Percentiles rank a stretch among this genome's conserved stretches.
These are phyloP conservation scores for Elsinoe arachidis DNA, from an alignment of 2,329 filamentous ascomycete species.

Conservation along the genomic window DNA sequence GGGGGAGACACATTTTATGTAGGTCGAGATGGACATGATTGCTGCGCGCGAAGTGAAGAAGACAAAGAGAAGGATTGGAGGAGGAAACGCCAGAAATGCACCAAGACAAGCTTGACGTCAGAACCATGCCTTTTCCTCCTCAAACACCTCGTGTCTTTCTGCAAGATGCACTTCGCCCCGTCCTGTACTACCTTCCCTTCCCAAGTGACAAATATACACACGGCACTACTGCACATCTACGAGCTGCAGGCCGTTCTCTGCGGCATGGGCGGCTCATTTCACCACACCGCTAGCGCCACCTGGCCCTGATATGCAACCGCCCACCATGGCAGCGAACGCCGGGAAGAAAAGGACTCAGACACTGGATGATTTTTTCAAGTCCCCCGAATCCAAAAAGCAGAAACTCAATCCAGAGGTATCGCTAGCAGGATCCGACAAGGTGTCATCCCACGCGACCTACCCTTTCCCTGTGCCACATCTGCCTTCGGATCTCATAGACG, in stretches of 20 bases:
- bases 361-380: constrained; percentile 60
- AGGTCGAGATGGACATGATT: background rate
- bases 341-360: constrained; percentile 48
- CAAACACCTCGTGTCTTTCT: background rate
- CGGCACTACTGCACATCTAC: background rate
- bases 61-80: background rate
- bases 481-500: constrained; percentile 34
- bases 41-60: background rate
- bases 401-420: constrained; percentile 25
- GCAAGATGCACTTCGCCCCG: constrained; percentile 2
- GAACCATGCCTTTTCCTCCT: background rate
- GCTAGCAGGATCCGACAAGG: constrained; percentile 15
- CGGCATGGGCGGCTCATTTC: constrained; percentile 11
- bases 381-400: constrained; percentile 35
- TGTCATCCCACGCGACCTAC: constrained; percentile 43
- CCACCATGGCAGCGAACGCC: constrained; percentile 8
- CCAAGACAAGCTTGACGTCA: background rate
- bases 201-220: background rate
- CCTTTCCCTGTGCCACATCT: constrained; percentile 45
- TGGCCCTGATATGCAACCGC: background rate
- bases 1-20: background rate
- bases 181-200: background rate
- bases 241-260: background rate
- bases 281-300: constrained; percentile 5
- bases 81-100: constrained; percentile 1